Evolutionary conservation across 805 yeast genomes (phyloP), one percentile per base, ranked within the genome.

Genomic region (Teunomyces barrocoloradensis): DNA sequence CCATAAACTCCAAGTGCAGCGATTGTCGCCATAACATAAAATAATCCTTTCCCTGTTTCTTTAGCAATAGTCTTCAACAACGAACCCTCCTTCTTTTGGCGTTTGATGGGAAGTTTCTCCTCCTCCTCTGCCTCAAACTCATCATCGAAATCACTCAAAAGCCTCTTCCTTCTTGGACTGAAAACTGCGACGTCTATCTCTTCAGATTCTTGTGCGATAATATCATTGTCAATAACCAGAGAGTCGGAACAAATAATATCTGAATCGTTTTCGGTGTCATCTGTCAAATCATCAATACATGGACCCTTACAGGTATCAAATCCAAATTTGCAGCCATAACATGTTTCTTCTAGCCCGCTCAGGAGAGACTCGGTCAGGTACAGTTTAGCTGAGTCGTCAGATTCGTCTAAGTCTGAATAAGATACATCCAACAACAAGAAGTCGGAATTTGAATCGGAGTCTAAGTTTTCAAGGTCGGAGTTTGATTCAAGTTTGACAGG

Each of bases 1-100:
- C 74, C 74, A 54, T 68, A 71, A 5, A 60, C 51, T n/a, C 71
- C 73, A 43, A 71, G 56, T 1, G 69, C 73, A 9, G 61, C 45
- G 20, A 71, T 53, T 6, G 75, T 68, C 2, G 63, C 68, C 9
- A 57, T 33, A 4, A 56, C 66, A 48, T 71, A 71, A 9, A 64
- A 30, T 6, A 60, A 42, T 11, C 71, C 76, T 50, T 66, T 71
- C 5, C 55, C 59, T 11, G 55, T 48, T 51, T 71, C 76, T 47
- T 65, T 67, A 6, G 55, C 53, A 40, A 66, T 35, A 1, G 53
- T 45, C 36, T 54, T 58, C 13, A 50, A 28, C 13, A 29, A 34
- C 5, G 53, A 47, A 1, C 39, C 53, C 15, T 46, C 36, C 34
- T 46, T 57, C 40, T 37, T 37, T 12, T 28, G 43, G 18, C 27